Percentiles rank a stretch among this genome's conserved stretches.
Evolutionary conservation across 1,139 yeast genomes (phyloP).

Genomic region (Lodderomyces metapsilosis): DNA sequence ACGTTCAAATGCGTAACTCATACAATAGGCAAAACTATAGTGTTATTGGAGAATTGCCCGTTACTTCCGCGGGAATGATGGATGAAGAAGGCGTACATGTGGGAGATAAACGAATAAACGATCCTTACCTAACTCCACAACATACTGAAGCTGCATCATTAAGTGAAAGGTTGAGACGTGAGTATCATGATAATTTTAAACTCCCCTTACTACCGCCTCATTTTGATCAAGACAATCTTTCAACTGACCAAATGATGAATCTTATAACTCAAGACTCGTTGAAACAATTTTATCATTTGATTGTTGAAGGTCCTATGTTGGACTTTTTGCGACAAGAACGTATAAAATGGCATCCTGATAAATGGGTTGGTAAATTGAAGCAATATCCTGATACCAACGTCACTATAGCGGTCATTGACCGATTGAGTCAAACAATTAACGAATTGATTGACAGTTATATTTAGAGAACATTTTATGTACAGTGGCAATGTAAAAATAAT

Average conservation of each 20-base stretch:
- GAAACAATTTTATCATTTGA: constrained; percentile 25
- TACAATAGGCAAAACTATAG: constrained; percentile 22
- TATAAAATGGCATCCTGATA: constrained; percentile 71
- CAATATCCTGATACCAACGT: constrained; percentile 3
- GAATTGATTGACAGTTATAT: constrained; percentile 19
- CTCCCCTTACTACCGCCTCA: constrained; percentile 23
- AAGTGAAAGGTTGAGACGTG: constrained; percentile 9
- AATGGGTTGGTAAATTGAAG: constrained; percentile 31
- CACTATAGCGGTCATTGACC: constrained; percentile 27
- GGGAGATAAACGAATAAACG: constrained; percentile 42
- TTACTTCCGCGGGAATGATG: constrained; percentile 39
- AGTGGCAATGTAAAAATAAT: neutral
- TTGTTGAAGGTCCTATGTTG: constrained; percentile 17
- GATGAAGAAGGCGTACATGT: constrained; percentile 36
- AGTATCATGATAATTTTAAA: constrained; percentile 17
- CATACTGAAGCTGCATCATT: neutral
- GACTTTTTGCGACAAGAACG: constrained; percentile 49
- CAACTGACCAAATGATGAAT: constrained; percentile 18
- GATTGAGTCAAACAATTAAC: constrained; percentile 33
- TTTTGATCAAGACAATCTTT: constrained; percentile 11
- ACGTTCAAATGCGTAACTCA: constrained; percentile 10
- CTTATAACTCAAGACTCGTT: constrained; percentile 23
- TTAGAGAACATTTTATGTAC: neutral
- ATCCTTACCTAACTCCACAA: constrained; percentile 32
- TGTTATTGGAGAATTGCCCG: constrained; percentile 36